These are phyloP conservation scores for Angomonas ambiguus DNA, from an alignment of 208 protist genomes.

Conservation along the genomic window DNA sequence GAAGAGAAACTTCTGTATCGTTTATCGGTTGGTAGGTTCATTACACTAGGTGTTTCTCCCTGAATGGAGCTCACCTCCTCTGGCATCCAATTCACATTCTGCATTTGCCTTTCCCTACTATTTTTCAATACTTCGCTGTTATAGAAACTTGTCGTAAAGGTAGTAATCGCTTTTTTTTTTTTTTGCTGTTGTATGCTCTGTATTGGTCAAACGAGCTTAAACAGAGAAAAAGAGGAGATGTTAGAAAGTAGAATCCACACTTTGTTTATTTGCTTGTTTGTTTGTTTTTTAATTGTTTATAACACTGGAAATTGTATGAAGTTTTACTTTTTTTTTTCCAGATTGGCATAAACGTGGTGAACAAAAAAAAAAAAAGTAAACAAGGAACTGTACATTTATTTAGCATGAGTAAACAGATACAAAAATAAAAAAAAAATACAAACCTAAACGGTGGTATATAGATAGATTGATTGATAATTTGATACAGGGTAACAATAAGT, in stretches of 20 bases:
- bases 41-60: background rate
- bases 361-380: constrained; percentile 4
- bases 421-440: constrained; percentile 1
- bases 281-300: constrained; percentile 7
- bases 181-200: background rate
- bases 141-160: too few relatives aligned
- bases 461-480: constrained; percentile 7
- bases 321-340: background rate
- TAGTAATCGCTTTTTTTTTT: background rate
- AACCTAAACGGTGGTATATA: constrained; percentile 3
- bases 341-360: too few relatives aligned
- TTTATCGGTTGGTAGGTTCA: background rate
- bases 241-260: background rate
- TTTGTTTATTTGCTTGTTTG: constrained; percentile 12
- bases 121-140: too few relatives aligned
- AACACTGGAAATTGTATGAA: too few relatives aligned
- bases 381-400: constrained; percentile 2
- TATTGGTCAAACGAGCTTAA: background rate
- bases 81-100: background rate
- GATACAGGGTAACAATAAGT: background rate
- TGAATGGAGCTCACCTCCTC: background rate
- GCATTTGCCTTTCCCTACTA: too few relatives aligned
- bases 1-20: background rate
- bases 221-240: background rate
- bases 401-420: background rate